phyloP scores from a whole-genome alignment of 176 grass and related monocot species.

The Tillandsia fasciculata region DNA sequence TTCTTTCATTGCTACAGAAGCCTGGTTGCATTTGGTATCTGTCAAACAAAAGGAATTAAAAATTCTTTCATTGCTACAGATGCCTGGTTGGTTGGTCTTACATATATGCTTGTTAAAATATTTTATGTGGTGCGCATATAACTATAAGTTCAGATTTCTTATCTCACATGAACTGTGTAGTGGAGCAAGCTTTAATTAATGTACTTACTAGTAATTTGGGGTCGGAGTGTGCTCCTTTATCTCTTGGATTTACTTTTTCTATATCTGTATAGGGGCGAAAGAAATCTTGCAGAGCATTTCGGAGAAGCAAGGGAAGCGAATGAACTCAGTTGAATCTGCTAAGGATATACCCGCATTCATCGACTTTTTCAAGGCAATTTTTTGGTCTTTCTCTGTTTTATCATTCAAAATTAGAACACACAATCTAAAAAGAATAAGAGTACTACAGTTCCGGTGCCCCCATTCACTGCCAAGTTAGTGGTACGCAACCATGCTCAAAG shows the following conservation, averaged over 20 bases:
- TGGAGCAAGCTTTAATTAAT: background rate
- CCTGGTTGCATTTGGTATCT: no score
- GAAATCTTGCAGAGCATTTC: constrained; percentile 81
- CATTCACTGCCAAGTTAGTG: no score
- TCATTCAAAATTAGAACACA: background rate
- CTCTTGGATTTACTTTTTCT: background rate
- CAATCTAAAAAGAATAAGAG: background rate
- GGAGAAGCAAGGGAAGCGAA: constrained; percentile 92
- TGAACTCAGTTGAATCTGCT: constrained; percentile 72
- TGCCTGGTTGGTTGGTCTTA: background rate
- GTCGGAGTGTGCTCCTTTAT: background rate
- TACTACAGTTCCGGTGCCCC: no score
- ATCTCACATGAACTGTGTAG: background rate
- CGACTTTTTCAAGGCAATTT: constrained; percentile 61
- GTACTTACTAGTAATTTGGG: background rate
- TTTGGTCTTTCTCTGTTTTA: background rate
- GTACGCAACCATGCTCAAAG: no score
- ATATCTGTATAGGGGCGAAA: constrained; percentile 54
- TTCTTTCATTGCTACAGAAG: background rate
- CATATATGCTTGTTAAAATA: background rate
- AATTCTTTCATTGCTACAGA: background rate
- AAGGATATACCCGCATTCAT: constrained; percentile 92
- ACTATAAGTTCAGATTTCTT: background rate
- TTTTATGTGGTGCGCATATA: background rate
- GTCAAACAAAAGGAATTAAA: background rate